A percentile compares a stretch with the other conserved stretches of the same genome.
These are phyloP conservation scores for Poronia punctata DNA, from an alignment of 495 filamentous ascomycete genomes.

Conservation along the genomic window DNA sequence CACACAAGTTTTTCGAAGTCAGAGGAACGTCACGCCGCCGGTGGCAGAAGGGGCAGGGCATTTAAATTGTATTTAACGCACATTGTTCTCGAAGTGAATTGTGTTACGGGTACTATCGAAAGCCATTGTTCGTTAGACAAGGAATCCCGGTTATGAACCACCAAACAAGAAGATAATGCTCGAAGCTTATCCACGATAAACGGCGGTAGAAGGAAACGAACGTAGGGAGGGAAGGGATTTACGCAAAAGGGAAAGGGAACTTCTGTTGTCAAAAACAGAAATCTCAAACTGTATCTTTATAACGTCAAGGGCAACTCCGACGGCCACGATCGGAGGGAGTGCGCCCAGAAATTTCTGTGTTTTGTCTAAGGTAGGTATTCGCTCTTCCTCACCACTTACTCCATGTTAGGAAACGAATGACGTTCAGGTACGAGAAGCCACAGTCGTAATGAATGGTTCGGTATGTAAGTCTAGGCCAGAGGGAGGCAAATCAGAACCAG, in stretches of 20 bases:
- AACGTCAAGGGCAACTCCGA: too few species aligned
- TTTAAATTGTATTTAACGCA: too few species aligned
- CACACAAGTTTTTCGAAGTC: neutral
- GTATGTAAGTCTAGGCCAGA: neutral
- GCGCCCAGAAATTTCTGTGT: too few species aligned
- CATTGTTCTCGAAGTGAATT: constrained; percentile 11
- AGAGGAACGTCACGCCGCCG: too few species aligned
- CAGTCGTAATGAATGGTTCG: constrained; percentile 3
- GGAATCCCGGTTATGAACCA: neutral
- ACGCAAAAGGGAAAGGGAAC: too few species aligned
- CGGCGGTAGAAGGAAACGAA: neutral
- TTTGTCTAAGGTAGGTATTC: neutral
- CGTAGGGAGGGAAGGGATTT: too few species aligned
- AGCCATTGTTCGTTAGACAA: constrained; percentile 8
- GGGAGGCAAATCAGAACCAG: constrained; percentile 4
- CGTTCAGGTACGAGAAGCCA: neutral
- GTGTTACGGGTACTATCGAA: constrained; percentile 11
- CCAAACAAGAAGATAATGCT: neutral
- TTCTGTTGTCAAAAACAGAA: too few species aligned
- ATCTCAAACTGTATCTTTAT: too few species aligned
- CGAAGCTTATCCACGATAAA: neutral
- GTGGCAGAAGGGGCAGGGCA: too few species aligned
- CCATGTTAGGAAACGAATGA: constrained; percentile 8
- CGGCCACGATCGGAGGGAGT: too few species aligned
- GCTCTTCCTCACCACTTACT: constrained; percentile 6